A percentile compares a stretch with the other conserved stretches of the same genome.
These are phyloP conservation scores for Agaricus subrufescens DNA, from an alignment of 768 basidiomycete species.

Conservation along the genomic window DNA sequence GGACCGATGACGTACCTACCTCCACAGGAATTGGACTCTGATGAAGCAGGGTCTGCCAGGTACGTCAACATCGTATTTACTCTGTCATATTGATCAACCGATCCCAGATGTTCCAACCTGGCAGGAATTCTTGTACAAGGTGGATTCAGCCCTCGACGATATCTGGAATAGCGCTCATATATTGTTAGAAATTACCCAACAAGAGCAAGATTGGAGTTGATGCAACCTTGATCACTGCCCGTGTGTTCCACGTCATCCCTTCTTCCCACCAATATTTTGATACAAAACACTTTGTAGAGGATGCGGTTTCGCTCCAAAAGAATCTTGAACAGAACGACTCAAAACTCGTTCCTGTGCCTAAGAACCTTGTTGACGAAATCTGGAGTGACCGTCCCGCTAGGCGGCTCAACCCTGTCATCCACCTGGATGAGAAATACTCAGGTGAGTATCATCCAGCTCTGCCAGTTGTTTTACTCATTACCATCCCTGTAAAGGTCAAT, in stretches of 20 bases:
- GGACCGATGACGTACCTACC: background rate
- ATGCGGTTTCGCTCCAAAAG: conserved; percentile 59
- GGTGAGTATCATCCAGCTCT: conserved; percentile 33
- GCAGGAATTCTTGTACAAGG: conserved; percentile 84
- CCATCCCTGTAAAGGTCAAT: conserved; percentile 41
- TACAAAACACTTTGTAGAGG: conserved; percentile 32
- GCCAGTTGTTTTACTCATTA: background rate
- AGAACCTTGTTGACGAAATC: conserved; percentile 76
- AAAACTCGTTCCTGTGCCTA: conserved; percentile 54
- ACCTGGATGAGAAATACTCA: conserved; percentile 70
- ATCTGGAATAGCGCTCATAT: background rate
- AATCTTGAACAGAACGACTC: conserved; percentile 52
- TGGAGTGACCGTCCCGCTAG: conserved; percentile 73
- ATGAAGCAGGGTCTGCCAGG: conserved; percentile 92
- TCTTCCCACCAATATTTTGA: background rate
- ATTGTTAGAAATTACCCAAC: conserved; percentile 50
- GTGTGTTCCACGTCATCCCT: conserved; percentile 29
- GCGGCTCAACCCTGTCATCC: conserved; percentile 62
- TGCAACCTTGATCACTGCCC: conserved; percentile 64
- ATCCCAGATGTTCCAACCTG: conserved; percentile 77
- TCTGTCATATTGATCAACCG: background rate
- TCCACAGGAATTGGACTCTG: conserved; percentile 76
- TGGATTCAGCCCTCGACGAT: conserved; percentile 13
- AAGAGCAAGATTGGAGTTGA: conserved; percentile 78
- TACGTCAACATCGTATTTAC: conserved; percentile 16